phyloP scores from a whole-genome alignment of 179 eudicot genomes.

The Dionaea muscipula region DNA sequence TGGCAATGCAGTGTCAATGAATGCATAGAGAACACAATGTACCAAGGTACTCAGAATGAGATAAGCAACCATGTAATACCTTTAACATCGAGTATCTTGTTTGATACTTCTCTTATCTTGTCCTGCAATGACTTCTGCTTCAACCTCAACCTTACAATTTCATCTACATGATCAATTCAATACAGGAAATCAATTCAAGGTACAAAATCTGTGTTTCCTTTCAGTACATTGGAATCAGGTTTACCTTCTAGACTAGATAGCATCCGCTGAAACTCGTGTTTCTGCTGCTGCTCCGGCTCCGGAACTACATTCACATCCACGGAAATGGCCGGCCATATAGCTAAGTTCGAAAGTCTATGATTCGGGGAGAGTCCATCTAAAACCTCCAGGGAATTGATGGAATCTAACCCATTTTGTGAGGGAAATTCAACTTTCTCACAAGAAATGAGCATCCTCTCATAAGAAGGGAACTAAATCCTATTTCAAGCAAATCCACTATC shows the following conservation, averaged over 20 bases:
- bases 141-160: slow-evolving; percentile 34
- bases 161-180: slow-evolving; percentile 29
- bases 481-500: too few species aligned
- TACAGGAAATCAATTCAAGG: slow-evolving; percentile 6
- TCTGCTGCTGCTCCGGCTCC: slow-evolving; percentile 34
- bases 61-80: slow-evolving; percentile 21
- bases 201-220: background rate
- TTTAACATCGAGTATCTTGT: slow-evolving; percentile 56
- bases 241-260: slow-evolving; percentile 46
- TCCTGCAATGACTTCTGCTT: slow-evolving; percentile 32
- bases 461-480: background rate
- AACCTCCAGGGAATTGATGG: slow-evolving; percentile 17
- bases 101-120: slow-evolving; percentile 46
- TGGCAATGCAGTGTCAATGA: background rate
- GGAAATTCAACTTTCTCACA: slow-evolving; percentile 27
- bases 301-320: slow-evolving; percentile 28
- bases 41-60: background rate
- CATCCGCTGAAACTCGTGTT: slow-evolving; percentile 25
- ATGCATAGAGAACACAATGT: background rate
- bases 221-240: background rate
- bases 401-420: slow-evolving; percentile 27
- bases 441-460: slow-evolving; percentile 34
- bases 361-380: slow-evolving; percentile 15
- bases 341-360: slow-evolving; percentile 12
- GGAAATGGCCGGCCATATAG: slow-evolving; percentile 12